These are phyloP conservation scores for Hsuehochloa calcarea DNA, from an alignment of 176 grass and related monocot species.

Conservation along the genomic window DNA sequence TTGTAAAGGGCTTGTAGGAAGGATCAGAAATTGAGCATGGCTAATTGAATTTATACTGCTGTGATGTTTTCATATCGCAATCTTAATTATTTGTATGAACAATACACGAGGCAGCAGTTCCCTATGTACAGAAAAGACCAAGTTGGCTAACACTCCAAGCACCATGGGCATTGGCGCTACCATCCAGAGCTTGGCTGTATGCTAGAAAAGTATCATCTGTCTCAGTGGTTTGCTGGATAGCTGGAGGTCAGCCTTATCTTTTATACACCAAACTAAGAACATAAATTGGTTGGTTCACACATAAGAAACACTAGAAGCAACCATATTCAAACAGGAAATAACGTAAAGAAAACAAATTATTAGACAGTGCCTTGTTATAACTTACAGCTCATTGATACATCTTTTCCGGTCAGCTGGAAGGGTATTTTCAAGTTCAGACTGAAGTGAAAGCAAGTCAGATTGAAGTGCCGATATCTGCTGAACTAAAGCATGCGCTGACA, in stretches of 20 bases:
- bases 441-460: constrained; percentile 86
- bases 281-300: constrained; percentile 3
- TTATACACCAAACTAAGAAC: constrained; percentile 8
- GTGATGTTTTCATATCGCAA: neutral
- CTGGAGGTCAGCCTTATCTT: neutral
- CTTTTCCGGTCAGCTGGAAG: constrained; percentile 82
- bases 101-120: constrained; percentile 1
- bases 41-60: neutral
- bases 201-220: constrained; percentile 7
- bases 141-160: neutral
- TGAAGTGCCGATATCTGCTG: constrained; percentile 84
- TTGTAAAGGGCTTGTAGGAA: neutral
- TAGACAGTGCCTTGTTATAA: constrained; percentile 12
- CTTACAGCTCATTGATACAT: constrained; percentile 98
- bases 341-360: constrained; percentile 20
- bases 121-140: neutral
- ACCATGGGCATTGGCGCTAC: constrained; percentile 8
- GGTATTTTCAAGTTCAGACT: constrained; percentile 88
- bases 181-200: neutral
- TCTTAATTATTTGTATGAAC: neutral
- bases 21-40: constrained; percentile 5
- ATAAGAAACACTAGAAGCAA: constrained; percentile 10
- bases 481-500: constrained; percentile 92
- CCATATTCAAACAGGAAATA: neutral
- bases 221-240: neutral